Base-by-base conservation (phyloP, 2,329 filamentous ascomycete genomes). In the Fusarium metavorans region DNA sequence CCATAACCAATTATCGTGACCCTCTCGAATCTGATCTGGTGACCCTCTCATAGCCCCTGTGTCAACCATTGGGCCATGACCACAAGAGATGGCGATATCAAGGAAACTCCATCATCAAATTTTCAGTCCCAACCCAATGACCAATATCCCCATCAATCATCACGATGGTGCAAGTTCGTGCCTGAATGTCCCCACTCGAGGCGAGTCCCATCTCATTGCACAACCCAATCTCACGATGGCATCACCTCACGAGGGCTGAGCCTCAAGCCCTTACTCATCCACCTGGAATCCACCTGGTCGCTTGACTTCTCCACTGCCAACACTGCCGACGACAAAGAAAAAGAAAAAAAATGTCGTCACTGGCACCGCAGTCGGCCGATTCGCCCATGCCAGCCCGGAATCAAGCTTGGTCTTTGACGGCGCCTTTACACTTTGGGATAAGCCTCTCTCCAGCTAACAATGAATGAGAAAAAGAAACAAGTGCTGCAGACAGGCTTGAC, bases 141-240 rank as follows among this genome's bases (percentile, higher is more conserved):
- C 66, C 60, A 70, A 70, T 54, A 45, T 23, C 37, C 48, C 30
- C 56, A 72, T 57, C 60, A 37, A 54, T 18, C 35, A 63, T 64
- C 58, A 61, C 52, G n/a, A 64, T 68, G 41, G 58, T 64, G 64
- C 23, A 62, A 56, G 43, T 39, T 43, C 32, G 54, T 61, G n/a
- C 54, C 48, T 41, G 27, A 48, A 37, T 57, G 62, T 14, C 71
- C 73, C 77, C 76, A 72, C 76, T 67, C 35, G 34, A 56, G 64
- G 66, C 54, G 64, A 73, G 65, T 72, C 39, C 45, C 62, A 66
- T 67, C 67, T 73, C 64, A 71, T 70, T 59, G 67, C 72, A 74
- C 70, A 78, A 78, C 72, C 75, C 75, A 78, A 72, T 78, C 76
- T 78, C 70, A 72, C 70, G 74, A 79, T 78, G 72, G 72, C 77